Evolutionary conservation across 148 eudicot genomes (phyloP).

Genomic region (Dianthus caryophyllus): DNA sequence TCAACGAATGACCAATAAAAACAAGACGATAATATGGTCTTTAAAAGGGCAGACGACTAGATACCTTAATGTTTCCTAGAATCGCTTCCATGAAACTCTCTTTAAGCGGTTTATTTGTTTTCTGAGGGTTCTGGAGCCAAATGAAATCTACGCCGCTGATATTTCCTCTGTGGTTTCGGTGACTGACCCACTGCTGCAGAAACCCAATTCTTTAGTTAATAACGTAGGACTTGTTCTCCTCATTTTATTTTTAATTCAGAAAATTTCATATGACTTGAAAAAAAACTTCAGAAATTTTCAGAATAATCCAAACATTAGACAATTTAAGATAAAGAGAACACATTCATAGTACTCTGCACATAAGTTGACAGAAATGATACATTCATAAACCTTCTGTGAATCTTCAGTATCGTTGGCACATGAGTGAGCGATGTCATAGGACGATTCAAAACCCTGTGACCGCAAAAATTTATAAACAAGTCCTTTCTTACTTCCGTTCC

Average conservation of each 20-base stretch:
- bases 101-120: conserved; percentile 30
- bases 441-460: conserved; percentile 54
- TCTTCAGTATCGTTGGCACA: conserved; percentile 21
- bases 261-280: too few species aligned
- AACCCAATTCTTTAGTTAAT: background rate
- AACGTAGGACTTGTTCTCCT: too few species aligned
- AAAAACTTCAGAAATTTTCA: too few species aligned
- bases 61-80: conserved; percentile 42
- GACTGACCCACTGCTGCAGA: conserved; percentile 52
- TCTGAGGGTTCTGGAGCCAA: conserved; percentile 42
- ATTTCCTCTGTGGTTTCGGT: conserved; percentile 53
- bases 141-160: conserved; percentile 55
- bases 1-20: background rate
- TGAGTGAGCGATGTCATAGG: conserved; percentile 44
- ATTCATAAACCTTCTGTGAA: conserved; percentile 31
- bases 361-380: background rate
- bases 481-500: conserved; percentile 60
- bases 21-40: background rate
- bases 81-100: conserved; percentile 43
- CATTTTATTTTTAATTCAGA: too few species aligned
- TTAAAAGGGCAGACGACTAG: background rate
- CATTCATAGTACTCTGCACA: too few species aligned
- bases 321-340: too few species aligned
- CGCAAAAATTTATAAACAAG: conserved; percentile 46
- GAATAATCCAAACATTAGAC: too few species aligned